A percentile compares a stretch with the other conserved stretches of the same genome.
phyloP scores from a whole-genome alignment of 2,329 filamentous ascomycete species.

The Bipolaris oryzae region DNA sequence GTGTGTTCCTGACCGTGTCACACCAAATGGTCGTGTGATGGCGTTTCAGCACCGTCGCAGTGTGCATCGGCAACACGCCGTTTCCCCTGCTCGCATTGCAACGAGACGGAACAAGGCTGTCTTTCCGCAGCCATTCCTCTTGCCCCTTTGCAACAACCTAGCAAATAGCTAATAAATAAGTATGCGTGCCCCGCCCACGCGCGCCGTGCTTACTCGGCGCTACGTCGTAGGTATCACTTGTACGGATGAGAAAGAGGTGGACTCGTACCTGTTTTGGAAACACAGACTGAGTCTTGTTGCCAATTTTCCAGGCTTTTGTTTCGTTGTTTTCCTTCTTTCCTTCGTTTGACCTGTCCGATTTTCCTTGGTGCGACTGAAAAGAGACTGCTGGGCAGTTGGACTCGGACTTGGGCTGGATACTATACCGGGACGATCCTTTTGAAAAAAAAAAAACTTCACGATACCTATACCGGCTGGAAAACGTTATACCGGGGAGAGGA shows the following conservation, averaged over 20 bases:
- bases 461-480: not conserved
- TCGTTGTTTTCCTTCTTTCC: not conserved
- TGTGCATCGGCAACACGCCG: not conserved
- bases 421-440: not conserved
- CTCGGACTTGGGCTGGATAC: not conserved
- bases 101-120: not conserved
- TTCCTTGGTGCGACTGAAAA: not conserved
- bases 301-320: not conserved
- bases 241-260: not conserved
- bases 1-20: not conserved
- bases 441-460: not conserved
- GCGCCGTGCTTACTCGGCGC: not conserved
- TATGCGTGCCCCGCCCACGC: not conserved
- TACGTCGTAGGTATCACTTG: not conserved
- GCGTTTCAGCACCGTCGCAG: constrained; percentile 38
- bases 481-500: not conserved
- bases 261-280: not conserved
- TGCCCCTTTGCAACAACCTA: not conserved
- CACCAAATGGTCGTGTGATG: not conserved
- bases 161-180: not conserved
- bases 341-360: not conserved
- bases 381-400: not conserved
- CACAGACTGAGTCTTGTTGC: not conserved
- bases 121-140: not conserved
- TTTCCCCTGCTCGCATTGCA: not conserved